A percentile compares a stretch with the other conserved stretches of the same genome.
Conservation (phyloP, 805 yeast genomes). For the Kazachstania kunashirensis region DNA sequence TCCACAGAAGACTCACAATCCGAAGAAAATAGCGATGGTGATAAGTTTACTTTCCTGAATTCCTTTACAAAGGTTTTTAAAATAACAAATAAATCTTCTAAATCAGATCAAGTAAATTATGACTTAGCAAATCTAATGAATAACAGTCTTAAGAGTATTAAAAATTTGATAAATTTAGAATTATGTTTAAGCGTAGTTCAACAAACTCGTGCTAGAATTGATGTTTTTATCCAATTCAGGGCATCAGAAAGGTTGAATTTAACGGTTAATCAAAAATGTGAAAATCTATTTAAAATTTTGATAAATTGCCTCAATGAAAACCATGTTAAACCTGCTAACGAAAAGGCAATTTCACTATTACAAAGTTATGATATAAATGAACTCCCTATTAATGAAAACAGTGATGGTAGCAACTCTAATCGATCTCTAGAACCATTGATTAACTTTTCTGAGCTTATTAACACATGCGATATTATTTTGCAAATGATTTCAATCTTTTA, state of each 20-base stretch:
- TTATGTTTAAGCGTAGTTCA: conserved; percentile 63
- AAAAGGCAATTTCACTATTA: conserved; percentile 62
- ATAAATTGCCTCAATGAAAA: conserved; percentile 52
- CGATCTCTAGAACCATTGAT: conserved; percentile 66
- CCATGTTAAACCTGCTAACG: conserved; percentile 83
- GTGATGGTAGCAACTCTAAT: conserved; percentile 14
- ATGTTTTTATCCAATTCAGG: conserved; percentile 43
- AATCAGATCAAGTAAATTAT: conserved; percentile 39
- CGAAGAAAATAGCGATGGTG: conserved; percentile 19
- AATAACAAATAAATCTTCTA: conserved; percentile 25
- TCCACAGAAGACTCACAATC: not conserved
- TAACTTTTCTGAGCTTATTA: conserved; percentile 81
- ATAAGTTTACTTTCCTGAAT: conserved; percentile 49
- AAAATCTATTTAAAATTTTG: conserved; percentile 59
- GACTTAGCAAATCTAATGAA: conserved; percentile 75
- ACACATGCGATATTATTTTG: conserved; percentile 83
- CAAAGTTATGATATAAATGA: conserved; percentile 58
- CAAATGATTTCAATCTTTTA: conserved; percentile 90
- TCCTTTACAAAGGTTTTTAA: conserved; percentile 58
- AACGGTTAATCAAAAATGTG: conserved; percentile 28
- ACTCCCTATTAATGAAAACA: conserved; percentile 5
- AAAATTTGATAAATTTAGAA: conserved; percentile 70
- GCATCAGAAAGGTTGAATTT: conserved; percentile 20
- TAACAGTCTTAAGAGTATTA: conserved; percentile 65
- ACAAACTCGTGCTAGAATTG: conserved; percentile 55